phyloP scores from a whole-genome alignment of 2,329 filamentous ascomycete species.

The Beauveria bassiana region DNA sequence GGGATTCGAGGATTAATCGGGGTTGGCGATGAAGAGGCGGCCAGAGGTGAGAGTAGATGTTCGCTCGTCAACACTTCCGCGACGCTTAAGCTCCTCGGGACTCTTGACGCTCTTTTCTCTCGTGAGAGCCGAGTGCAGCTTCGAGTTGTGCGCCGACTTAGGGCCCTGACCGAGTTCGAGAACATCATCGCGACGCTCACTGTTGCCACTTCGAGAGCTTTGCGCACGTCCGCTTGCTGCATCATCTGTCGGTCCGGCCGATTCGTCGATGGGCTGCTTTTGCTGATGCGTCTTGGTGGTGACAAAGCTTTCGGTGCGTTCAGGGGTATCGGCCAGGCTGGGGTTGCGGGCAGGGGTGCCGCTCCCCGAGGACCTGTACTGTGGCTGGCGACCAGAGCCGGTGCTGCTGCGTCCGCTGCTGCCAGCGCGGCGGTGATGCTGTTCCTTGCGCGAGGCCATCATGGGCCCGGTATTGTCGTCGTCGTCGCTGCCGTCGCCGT shows the following conservation, averaged over 20 bases:
- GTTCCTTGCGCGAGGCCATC: constrained; percentile 33
- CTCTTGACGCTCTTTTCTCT: constrained; percentile 60
- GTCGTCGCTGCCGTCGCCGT: constrained; percentile 76
- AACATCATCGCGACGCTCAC: constrained; percentile 54
- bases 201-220: constrained; percentile 49
- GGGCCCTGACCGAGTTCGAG: constrained; percentile 44
- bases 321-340: constrained; percentile 49
- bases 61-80: constrained; percentile 78
- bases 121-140: constrained; percentile 48
- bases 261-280: constrained; percentile 26
- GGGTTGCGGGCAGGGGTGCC: constrained; percentile 31
- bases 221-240: constrained; percentile 39
- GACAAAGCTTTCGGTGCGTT: constrained; percentile 42
- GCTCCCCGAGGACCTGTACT: constrained; percentile 45
- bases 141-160: constrained; percentile 50
- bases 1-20: constrained; percentile 47
- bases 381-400: constrained; percentile 41
- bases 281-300: constrained; percentile 23
- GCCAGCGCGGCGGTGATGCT: constrained; percentile 59
- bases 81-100: constrained; percentile 63
- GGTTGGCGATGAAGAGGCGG: constrained; percentile 79
- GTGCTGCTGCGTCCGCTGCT: constrained; percentile 70
- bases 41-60: constrained; percentile 67
- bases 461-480: constrained; percentile 43
- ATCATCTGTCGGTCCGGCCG: constrained; percentile 27